Conservation (phyloP, 2,329 filamentous ascomycete genomes). For the Fusarium annulatum region DNA sequence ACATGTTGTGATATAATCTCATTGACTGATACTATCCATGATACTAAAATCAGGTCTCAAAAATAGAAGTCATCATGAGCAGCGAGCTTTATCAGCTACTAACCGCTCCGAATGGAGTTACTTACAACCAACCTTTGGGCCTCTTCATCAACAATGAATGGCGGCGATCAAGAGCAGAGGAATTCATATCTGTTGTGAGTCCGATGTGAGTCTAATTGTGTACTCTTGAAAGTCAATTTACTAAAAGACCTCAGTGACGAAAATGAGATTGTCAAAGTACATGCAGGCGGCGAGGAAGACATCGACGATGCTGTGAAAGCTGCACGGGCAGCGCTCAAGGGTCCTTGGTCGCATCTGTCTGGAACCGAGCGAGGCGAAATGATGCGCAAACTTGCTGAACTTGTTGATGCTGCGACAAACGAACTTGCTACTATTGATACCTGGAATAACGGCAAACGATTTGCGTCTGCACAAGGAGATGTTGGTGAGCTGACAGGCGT, state of each 20-base stretch:
- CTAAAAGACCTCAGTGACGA: slow-evolving; percentile 39
- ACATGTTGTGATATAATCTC: not conserved
- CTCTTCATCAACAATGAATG: slow-evolving; percentile 85
- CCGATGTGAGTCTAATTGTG: slow-evolving; percentile 44
- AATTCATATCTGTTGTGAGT: slow-evolving; percentile 68
- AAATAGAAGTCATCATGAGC: fast-evolving
- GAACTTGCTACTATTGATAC: slow-evolving; percentile 71
- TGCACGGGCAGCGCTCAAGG: slow-evolving; percentile 75
- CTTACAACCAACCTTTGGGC: slow-evolving; percentile 73
- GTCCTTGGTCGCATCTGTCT: slow-evolving; percentile 75
- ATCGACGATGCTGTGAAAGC: slow-evolving; percentile 48
- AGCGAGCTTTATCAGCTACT: slow-evolving; percentile 27
- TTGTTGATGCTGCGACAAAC: slow-evolving; percentile 70
- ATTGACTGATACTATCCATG: fast-evolving
- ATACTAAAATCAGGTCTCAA: fast-evolving
- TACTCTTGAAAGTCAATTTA: fast-evolving
- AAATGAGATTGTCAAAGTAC: slow-evolving; percentile 47
- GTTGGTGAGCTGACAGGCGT: slow-evolving; percentile 59
- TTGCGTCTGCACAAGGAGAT: slow-evolving; percentile 72
- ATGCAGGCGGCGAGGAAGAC: slow-evolving; percentile 46
- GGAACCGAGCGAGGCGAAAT: slow-evolving; percentile 74
- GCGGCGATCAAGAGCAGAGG: slow-evolving; percentile 67
- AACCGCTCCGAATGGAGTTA: slow-evolving; percentile 68
- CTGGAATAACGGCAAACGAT: slow-evolving; percentile 82
- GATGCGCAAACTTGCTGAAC: slow-evolving; percentile 75